phyloP scores from a whole-genome alignment of 306 rosid species.

The Morella rubra region DNA sequence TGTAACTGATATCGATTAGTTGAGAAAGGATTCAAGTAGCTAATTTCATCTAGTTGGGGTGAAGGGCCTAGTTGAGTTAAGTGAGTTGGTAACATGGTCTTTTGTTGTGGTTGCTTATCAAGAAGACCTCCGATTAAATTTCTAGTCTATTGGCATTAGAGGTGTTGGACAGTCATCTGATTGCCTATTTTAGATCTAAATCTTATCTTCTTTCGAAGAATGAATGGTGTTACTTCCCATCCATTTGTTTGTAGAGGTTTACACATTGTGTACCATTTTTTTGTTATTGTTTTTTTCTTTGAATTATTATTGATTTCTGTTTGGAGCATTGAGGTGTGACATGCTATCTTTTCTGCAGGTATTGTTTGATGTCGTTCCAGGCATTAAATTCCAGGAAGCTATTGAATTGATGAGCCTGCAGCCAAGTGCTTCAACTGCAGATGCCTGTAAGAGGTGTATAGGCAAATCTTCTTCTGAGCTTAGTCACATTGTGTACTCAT shows the following conservation, averaged over 20 bases:
- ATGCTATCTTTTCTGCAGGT: constrained; percentile 61
- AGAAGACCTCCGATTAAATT: background rate
- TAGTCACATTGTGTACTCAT: background rate
- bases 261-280: background rate
- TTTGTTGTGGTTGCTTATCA: background rate
- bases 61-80: background rate
- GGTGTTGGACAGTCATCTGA: background rate
- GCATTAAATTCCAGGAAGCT: constrained; percentile 88
- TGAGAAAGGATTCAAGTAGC: background rate
- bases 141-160: background rate
- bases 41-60: background rate
- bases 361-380: constrained; percentile 95
- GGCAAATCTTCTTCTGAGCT: constrained; percentile 18
- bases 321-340: constrained; percentile 25
- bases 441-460: constrained; percentile 76
- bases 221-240: background rate
- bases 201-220: background rate
- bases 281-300: background rate
- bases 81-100: background rate
- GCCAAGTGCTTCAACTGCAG: constrained; percentile 77
- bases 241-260: background rate
- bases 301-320: background rate
- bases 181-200: background rate
- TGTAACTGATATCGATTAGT: background rate
- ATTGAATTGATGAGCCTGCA: constrained; percentile 81